Conservation (phyloP, 306 rosid species). For the Astragalus glycyphyllos region DNA sequence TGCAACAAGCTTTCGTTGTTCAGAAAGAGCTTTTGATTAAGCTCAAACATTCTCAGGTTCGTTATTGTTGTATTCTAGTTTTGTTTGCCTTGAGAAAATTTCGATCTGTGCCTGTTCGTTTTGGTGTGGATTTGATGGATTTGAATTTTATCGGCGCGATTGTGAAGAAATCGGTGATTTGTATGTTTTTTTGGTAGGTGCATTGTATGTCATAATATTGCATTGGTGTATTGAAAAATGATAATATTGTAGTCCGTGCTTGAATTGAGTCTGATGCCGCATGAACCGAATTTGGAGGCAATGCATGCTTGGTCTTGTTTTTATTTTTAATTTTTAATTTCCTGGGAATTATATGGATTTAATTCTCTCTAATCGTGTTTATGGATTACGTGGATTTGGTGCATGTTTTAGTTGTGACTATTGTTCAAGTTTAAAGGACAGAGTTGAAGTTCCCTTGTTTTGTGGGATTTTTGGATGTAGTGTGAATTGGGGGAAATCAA, state of each 20-base stretch:
- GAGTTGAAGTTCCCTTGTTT: not conserved
- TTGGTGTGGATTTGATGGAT: constrained; percentile 21
- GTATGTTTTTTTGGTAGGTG: not conserved
- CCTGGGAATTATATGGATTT: not conserved
- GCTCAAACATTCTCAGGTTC: constrained; percentile 79
- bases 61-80: constrained; percentile 28
- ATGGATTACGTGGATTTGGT: constrained; percentile 7
- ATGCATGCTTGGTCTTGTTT: not conserved
- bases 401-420: not conserved
- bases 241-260: constrained; percentile 2
- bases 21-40: constrained; percentile 74
- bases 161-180: constrained; percentile 10
- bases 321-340: not conserved
- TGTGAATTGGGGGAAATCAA: constrained; percentile 4
- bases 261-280: not conserved
- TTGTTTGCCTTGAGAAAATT: not conserved
- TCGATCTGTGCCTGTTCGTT: constrained; percentile 3
- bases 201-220: constrained; percentile 9
- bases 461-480: not conserved
- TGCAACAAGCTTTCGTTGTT: constrained; percentile 69
- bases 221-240: not conserved
- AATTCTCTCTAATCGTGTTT: not conserved
- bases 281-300: constrained; percentile 23
- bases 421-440: not conserved
- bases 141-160: constrained; percentile 22